A percentile compares a stretch with the other conserved stretches of the same genome.
Conservation (phyloP, 305 asterid species). For the Ajuga reptans region DNA sequence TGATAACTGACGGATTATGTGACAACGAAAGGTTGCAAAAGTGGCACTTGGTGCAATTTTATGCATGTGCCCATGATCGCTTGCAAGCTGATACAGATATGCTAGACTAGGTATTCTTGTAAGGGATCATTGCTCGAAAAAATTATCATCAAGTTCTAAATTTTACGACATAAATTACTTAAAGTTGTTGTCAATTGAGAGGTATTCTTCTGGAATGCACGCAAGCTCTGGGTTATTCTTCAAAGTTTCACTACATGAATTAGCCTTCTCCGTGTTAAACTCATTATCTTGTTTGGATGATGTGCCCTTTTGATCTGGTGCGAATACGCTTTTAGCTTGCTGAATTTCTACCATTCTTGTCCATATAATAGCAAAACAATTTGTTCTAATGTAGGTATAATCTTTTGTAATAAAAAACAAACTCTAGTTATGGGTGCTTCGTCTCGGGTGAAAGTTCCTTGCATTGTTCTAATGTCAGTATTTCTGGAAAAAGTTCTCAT, state of each 20-base stretch:
- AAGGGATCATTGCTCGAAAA: background rate
- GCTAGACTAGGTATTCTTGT: background rate
- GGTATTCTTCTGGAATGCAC: background rate
- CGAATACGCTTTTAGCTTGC: background rate
- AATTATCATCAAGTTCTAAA: background rate
- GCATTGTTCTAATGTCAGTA: background rate
- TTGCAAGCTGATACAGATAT: background rate
- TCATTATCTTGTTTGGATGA: background rate
- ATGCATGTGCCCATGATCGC: background rate
- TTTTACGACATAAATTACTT: background rate
- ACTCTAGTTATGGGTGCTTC: background rate
- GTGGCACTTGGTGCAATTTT: background rate
- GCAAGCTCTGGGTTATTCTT: too few species aligned
- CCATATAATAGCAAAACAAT: background rate
- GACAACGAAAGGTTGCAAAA: background rate
- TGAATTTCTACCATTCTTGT: background rate
- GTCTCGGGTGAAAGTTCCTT: background rate
- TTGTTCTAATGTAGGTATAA: background rate
- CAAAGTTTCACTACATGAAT: too few species aligned
- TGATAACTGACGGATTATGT: background rate
- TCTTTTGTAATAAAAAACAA: background rate
- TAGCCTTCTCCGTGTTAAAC: background rate
- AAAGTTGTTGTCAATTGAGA: background rate
- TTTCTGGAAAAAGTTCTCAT: background rate
- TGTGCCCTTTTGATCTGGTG: background rate